Evolutionary conservation across 2,329 filamentous ascomycete genomes (phyloP).

Genomic region (Simplicillium sp.): DNA sequence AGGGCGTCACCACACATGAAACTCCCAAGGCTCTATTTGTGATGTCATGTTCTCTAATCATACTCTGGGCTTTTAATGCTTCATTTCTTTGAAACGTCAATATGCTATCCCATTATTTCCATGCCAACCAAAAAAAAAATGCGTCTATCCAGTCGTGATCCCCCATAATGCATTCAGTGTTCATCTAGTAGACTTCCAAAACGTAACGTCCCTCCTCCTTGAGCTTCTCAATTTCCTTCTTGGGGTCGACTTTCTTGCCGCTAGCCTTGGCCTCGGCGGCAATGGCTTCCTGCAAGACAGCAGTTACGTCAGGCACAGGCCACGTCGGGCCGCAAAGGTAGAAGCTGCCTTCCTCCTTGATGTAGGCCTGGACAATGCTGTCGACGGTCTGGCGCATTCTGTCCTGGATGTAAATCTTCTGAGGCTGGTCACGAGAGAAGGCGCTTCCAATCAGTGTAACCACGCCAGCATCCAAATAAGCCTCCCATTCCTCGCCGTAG

Average conservation of each 20-base stretch:
- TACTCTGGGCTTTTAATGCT: not conserved
- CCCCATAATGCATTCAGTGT: no score
- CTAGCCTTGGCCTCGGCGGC: slow-evolving; percentile 58
- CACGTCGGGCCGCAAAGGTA: slow-evolving; percentile 97
- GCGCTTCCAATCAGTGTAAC: slow-evolving; percentile 89
- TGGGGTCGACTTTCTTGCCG: slow-evolving; percentile 73
- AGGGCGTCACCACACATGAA: no score
- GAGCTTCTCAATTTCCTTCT: slow-evolving; percentile 90
- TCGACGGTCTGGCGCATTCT: slow-evolving; percentile 82
- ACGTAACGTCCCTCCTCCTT: slow-evolving; percentile 96
- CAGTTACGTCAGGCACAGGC: slow-evolving; percentile 95
- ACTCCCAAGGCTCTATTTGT: no score
- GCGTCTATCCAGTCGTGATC: no score
- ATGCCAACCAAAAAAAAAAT: slow-evolving; percentile 5
- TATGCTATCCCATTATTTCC: not conserved
- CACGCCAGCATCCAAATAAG: slow-evolving; percentile 89
- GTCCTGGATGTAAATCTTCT: slow-evolving; percentile 99
- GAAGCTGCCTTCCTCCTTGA: slow-evolving; percentile 81
- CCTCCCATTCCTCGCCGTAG: slow-evolving; percentile 98
- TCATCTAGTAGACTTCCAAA: slow-evolving; percentile 78
- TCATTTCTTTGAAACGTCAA: not conserved
- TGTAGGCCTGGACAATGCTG: slow-evolving; percentile 78
- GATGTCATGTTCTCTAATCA: no score
- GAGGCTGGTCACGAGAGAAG: slow-evolving; percentile 90
- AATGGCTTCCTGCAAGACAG: slow-evolving; percentile 89